These are phyloP conservation scores for Talaromyces rugulosus DNA, from an alignment of 2,329 filamentous ascomycete species.

Conservation along the genomic window DNA sequence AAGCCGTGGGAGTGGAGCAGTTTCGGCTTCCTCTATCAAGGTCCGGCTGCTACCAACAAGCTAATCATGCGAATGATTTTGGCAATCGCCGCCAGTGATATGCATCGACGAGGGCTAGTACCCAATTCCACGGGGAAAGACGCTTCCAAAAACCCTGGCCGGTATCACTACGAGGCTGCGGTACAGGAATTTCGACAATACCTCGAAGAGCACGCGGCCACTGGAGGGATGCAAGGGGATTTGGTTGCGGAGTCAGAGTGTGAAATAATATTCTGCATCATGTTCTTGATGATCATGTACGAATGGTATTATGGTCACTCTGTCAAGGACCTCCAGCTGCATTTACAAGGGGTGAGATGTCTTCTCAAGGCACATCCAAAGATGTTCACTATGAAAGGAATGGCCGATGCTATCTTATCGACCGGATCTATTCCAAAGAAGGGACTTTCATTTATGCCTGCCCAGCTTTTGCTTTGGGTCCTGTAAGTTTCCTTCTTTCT, in stretches of 20 bases:
- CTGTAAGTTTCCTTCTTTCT: constrained; percentile 21
- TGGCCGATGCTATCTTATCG: constrained; percentile 24
- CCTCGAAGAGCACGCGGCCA: constrained; percentile 14
- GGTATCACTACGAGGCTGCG: constrained; percentile 32
- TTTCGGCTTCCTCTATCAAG: constrained; percentile 33
- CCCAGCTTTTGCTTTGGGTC: constrained; percentile 33
- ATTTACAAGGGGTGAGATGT: constrained; percentile 33
- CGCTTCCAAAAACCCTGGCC: constrained; percentile 27
- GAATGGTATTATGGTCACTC: constrained; percentile 35
- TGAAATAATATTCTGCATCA: constrained; percentile 32
- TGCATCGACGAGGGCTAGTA: constrained; percentile 29
- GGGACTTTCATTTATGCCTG: constrained; percentile 29
- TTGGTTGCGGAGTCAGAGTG: constrained; percentile 25
- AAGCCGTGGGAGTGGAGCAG: constrained; percentile 36
- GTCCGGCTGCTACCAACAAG: constrained; percentile 29
- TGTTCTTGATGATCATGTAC: constrained; percentile 34
- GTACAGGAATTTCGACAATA: constrained; percentile 35
- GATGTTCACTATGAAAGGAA: constrained; percentile 26
- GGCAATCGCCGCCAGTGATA: constrained; percentile 33
- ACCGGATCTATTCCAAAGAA: constrained; percentile 17
- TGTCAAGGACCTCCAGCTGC: constrained; percentile 30
- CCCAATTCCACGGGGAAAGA: constrained; percentile 22
- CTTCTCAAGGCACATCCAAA: constrained; percentile 31
- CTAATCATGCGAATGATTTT: constrained; percentile 40
- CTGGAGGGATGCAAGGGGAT: constrained; percentile 19